A percentile compares a stretch with the other conserved stretches of the same genome.
These are phyloP conservation scores for Trichophyton equinum DNA, from an alignment of 2,329 filamentous ascomycete genomes.

Conservation along the genomic window DNA sequence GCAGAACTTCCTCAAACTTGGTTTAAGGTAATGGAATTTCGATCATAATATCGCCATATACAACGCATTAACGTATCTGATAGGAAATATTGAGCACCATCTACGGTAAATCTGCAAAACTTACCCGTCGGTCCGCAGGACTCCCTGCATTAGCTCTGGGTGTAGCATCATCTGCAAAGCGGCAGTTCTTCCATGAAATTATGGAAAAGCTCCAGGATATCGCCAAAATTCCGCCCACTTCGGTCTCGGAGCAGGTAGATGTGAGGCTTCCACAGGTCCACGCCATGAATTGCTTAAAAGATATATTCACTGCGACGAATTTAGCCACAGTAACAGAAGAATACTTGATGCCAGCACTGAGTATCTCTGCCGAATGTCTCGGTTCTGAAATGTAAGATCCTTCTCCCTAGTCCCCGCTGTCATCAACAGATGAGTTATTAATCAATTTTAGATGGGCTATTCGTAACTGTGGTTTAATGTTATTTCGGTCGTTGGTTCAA, in stretches of 20 bases:
- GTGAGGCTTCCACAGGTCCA: conserved; percentile 76
- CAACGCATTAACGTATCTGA: conserved; percentile 13
- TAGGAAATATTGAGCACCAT: conserved; percentile 53
- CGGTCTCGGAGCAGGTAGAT: conserved; percentile 26
- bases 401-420: background rate
- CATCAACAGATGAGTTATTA: background rate
- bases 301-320: conserved; percentile 74
- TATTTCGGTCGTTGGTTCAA: conserved; percentile 73
- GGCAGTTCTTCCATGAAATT: conserved; percentile 29
- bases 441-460: conserved; percentile 61
- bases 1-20: conserved; percentile 47
- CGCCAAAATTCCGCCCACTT: conserved; percentile 22
- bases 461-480: conserved; percentile 80
- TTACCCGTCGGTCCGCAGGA: conserved; percentile 80
- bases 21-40: conserved; percentile 50
- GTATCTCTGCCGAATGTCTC: conserved; percentile 67
- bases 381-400: conserved; percentile 57
- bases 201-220: conserved; percentile 31
- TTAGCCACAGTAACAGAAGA: conserved; percentile 60
- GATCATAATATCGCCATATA: conserved; percentile 2
- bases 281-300: conserved; percentile 84
- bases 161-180: conserved; percentile 53
- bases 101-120: conserved; percentile 59
- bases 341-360: conserved; percentile 60
- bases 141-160: conserved; percentile 78